These are phyloP conservation scores for Kwoniella heveanensis DNA, from an alignment of 768 basidiomycete genomes.

Conservation along the genomic window DNA sequence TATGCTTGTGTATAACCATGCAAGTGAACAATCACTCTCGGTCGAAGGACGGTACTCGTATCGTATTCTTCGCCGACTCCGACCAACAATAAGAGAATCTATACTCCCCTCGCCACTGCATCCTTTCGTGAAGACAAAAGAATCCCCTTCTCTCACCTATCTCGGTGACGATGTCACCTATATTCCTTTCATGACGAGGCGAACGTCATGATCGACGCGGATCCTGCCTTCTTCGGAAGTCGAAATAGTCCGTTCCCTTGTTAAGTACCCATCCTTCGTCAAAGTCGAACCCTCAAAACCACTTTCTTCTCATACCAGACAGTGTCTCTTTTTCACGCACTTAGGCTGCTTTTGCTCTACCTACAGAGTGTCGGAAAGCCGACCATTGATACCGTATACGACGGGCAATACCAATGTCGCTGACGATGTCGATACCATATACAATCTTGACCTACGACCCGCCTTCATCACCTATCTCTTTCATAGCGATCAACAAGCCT, in stretches of 20 bases:
- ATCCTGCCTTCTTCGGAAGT: constrained; percentile 1
- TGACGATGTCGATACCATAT: constrained; percentile 35
- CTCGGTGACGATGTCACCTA: background rate
- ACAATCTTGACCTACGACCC: constrained; percentile 44
- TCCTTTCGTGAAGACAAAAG: background rate
- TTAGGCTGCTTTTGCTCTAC: too few relatives aligned
- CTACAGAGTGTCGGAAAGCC: too few relatives aligned
- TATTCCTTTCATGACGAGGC: background rate
- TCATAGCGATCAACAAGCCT: constrained; percentile 19
- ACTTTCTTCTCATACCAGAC: background rate
- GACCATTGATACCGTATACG: too few relatives aligned
- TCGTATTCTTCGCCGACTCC: background rate
- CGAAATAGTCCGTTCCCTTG: background rate
- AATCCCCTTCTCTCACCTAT: background rate
- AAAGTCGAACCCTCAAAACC: background rate
- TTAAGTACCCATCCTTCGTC: constrained; percentile 1
- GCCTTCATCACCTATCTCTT: constrained; percentile 34
- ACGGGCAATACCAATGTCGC: too few relatives aligned
- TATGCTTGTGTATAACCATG: too few relatives aligned
- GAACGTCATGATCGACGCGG: background rate
- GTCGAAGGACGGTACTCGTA: too few relatives aligned
- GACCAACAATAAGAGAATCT: background rate
- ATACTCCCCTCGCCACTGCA: background rate
- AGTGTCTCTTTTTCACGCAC: too few relatives aligned
- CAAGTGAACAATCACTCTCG: too few relatives aligned